Percentiles rank a stretch among this genome's conserved stretches.
Conservation (phyloP, 495 filamentous ascomycete species). For the Podospora pseudoanserina region DNA sequence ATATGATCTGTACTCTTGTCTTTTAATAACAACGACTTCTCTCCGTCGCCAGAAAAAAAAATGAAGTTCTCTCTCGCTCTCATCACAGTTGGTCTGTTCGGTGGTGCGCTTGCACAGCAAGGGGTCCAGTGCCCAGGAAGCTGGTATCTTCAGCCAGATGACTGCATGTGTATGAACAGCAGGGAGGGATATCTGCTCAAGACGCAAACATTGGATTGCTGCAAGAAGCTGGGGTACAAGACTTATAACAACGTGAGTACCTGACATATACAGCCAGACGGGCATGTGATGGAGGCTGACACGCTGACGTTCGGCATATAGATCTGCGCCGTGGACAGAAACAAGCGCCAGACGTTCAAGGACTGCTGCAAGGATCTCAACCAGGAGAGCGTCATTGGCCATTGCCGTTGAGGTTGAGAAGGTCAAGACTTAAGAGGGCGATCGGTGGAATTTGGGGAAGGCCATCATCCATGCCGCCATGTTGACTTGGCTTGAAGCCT, state of each 20-base stretch:
- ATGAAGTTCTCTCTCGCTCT: slow-evolving; percentile 20
- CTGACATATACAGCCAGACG: not conserved
- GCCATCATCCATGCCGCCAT: not conserved
- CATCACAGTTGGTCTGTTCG: slow-evolving; percentile 15
- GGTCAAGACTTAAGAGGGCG: not conserved
- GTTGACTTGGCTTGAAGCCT: not conserved
- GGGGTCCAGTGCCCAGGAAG: slow-evolving; percentile 18
- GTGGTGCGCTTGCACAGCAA: slow-evolving; percentile 18
- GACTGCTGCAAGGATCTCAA: slow-evolving; percentile 34
- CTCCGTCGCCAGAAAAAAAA: not conserved
- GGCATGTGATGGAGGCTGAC: not conserved
- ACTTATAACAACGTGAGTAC: slow-evolving; percentile 23
- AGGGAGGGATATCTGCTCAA: slow-evolving; percentile 26
- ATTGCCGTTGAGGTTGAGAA: slow-evolving; percentile 26
- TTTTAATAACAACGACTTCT: not conserved
- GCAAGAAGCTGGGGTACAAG: slow-evolving; percentile 25
- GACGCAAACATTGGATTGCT: slow-evolving; percentile 22
- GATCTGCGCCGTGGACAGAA: slow-evolving; percentile 31
- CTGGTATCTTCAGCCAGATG: slow-evolving; percentile 32
- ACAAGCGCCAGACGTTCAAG: slow-evolving; percentile 30
- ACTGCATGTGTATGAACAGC: slow-evolving; percentile 38
- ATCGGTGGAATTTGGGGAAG: not conserved
- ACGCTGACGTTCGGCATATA: slow-evolving; percentile 6
- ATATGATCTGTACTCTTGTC: not conserved
- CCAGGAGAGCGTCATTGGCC: slow-evolving; percentile 35